Evolutionary conservation across 2,329 filamentous ascomycete species (phyloP), one percentile per base, ranked within the genome.

Genomic region (Xylaria sp.): DNA sequence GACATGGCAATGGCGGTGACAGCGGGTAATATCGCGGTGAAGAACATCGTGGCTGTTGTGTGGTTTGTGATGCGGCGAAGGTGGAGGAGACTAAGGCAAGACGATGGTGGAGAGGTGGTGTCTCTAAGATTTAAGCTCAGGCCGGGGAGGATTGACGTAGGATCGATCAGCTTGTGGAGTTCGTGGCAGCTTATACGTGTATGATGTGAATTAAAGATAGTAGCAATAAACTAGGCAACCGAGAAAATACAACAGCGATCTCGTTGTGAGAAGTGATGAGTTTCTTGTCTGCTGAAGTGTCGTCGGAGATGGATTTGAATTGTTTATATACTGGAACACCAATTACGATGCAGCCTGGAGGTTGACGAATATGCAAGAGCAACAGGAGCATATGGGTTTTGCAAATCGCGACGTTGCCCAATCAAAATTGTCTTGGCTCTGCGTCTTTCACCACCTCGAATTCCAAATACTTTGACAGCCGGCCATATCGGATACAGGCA

Each of bases 1-100:
- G 70, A 69, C 58, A 72, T 53, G 30, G 66, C 46, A 58, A 70
- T 65, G 46, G 70, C 63, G 55, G 60, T 69, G 43, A 72, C 32
- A 48, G 63, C 56, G 59, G 68, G 64, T 48, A 72, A 45, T 60
- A 70, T 65, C 8, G 36, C 43, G 23, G 55, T 50, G 66, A 69
- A 64, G 45, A 70, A 20, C 70, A 73, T 68, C 53, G 53, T 60
- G 55, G 56, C 32, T 57, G 50, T n/a, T 4, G 20, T 12, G 46
- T 36, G 36, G n/a, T 28, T 41, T 50, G 12, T 23, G 30, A 9
- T 7, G 23, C 10, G 18, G 53, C 32, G 39, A 56, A 39, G 50
- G 32, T 39, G 15, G 25, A 32, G 48, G 8, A 12, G 48, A 52
- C 30, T 10, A 52, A 52, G 23, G 23, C 7, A n/a, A 55, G 45